Evolutionary conservation across 2,329 filamentous ascomycete species (phyloP).

Genomic region (Penicillium fuscoglaucum): DNA sequence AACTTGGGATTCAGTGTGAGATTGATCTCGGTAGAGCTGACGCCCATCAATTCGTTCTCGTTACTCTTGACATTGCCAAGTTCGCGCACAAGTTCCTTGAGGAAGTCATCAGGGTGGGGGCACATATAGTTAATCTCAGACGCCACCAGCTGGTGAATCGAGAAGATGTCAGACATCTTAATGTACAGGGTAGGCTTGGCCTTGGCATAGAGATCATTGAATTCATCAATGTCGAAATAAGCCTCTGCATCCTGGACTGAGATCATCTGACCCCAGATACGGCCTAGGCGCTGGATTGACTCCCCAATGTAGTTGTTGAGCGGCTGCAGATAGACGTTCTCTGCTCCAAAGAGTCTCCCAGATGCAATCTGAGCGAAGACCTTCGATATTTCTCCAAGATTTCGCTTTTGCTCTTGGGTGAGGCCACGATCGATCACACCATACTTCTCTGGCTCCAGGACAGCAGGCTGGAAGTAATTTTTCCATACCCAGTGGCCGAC

Average conservation of each 20-base stretch:
- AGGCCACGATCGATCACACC: conserved; percentile 88
- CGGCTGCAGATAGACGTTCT: conserved; percentile 93
- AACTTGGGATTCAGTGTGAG: conserved; percentile 88
- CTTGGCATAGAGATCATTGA: conserved; percentile 95
- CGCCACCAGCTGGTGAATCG: conserved; percentile 85
- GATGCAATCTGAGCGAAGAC: conserved; percentile 84
- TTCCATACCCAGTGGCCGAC: conserved; percentile 93
- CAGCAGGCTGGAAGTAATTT: conserved; percentile 85
- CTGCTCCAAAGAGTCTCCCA: conserved; percentile 87
- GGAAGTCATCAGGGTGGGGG: conserved; percentile 76
- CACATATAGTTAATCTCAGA: conserved; percentile 76
- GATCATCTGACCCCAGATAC: conserved; percentile 75
- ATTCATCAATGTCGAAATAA: conserved; percentile 97
- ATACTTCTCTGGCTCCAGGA: conserved; percentile 87
- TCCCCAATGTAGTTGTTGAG: conserved; percentile 89
- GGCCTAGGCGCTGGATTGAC: conserved; percentile 74
- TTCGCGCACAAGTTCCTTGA: conserved; percentile 89
- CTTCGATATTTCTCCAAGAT: conserved; percentile 85
- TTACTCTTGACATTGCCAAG: conserved; percentile 95
- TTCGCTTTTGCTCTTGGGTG: conserved; percentile 88
- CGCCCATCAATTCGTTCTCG: conserved; percentile 85
- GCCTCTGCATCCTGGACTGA: conserved; percentile 81
- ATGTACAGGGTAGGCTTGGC: conserved; percentile 98
- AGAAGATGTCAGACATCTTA: conserved; percentile 96
- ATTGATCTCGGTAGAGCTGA: conserved; percentile 84